phyloP scores from a whole-genome alignment of 345 rosid genomes.

The Orychophragmus violaceus region DNA sequence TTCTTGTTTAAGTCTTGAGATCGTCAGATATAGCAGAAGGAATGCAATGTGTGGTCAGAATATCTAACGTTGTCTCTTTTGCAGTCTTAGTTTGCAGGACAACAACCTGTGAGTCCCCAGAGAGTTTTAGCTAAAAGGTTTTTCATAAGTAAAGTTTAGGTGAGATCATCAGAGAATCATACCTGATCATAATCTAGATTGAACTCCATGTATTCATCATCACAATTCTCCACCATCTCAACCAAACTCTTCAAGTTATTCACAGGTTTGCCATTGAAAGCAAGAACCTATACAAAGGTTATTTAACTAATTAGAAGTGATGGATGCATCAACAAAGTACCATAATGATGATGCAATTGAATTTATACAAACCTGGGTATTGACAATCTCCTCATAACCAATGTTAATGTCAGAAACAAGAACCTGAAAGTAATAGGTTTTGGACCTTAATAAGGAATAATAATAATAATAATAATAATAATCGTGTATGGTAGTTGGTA shows the following conservation, averaged over 20 bases:
- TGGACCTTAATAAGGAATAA: not conserved
- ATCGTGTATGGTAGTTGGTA: too few species aligned
- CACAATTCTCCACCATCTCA: conserved; percentile 74
- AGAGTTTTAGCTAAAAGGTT: not conserved
- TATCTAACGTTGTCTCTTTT: conserved; percentile 76
- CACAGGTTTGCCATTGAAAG: conserved; percentile 82
- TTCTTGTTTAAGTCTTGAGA: conserved; percentile 44
- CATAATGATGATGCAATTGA: not conserved
- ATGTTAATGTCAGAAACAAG: conserved; percentile 91
- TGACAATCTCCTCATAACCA: conserved; percentile 91
- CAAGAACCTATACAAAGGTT: conserved; percentile 52
- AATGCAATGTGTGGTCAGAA: conserved; percentile 74
- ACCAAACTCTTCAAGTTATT: conserved; percentile 77
- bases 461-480: too few species aligned
- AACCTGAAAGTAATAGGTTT: conserved; percentile 38
- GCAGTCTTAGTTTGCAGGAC: conserved; percentile 61
- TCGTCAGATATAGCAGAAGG: conserved; percentile 84
- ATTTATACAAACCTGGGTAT: conserved; percentile 57
- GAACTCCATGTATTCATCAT: conserved; percentile 67
- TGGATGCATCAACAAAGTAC: not conserved
- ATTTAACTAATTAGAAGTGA: not conserved
- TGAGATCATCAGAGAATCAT: conserved; percentile 1
- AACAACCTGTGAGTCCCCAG: conserved; percentile 44
- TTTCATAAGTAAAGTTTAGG: not conserved
- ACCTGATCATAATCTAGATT: conserved; percentile 88